phyloP scores from a whole-genome alignment of 805 yeast genomes.

The Jamesozyma gamospora region DNA sequence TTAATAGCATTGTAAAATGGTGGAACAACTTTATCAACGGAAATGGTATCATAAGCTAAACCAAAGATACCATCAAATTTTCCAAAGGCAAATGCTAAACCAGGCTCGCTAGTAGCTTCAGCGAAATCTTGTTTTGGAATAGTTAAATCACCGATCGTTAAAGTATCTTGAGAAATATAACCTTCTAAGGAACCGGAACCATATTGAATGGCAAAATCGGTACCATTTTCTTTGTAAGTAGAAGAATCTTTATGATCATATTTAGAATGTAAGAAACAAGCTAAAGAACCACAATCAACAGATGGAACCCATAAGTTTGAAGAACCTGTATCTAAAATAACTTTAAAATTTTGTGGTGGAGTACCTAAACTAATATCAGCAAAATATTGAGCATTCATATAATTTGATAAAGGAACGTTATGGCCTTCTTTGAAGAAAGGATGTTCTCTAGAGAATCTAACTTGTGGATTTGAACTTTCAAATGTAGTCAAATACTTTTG shows the following conservation, averaged over 20 bases:
- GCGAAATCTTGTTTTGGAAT: slow-evolving; percentile 91
- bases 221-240: slow-evolving; percentile 77
- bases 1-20: slow-evolving; percentile 86
- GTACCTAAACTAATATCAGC: slow-evolving; percentile 88
- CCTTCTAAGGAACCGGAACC: slow-evolving; percentile 94
- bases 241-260: slow-evolving; percentile 79
- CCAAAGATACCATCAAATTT: slow-evolving; percentile 97
- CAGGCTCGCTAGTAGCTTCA: slow-evolving; percentile 96
- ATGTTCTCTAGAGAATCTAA: slow-evolving; percentile 22
- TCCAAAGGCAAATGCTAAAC: slow-evolving; percentile 96
- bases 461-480: slow-evolving; percentile 36
- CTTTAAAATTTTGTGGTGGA: slow-evolving; percentile 90
- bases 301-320: slow-evolving; percentile 97
- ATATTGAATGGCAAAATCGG: slow-evolving; percentile 75
- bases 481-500: slow-evolving; percentile 48
- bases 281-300: slow-evolving; percentile 78
- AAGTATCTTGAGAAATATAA: slow-evolving; percentile 75
- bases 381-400: slow-evolving; percentile 91
- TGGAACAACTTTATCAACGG: slow-evolving; percentile 84
- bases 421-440: slow-evolving; percentile 32
- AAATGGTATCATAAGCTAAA: slow-evolving; percentile 82
- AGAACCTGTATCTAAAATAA: slow-evolving; percentile 91
- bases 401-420: slow-evolving; percentile 82
- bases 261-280: slow-evolving; percentile 89
- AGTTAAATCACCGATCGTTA: slow-evolving; percentile 62